These are phyloP conservation scores for Aspergillus piperis DNA, from an alignment of 2,329 filamentous ascomycete genomes.

Conservation along the genomic window DNA sequence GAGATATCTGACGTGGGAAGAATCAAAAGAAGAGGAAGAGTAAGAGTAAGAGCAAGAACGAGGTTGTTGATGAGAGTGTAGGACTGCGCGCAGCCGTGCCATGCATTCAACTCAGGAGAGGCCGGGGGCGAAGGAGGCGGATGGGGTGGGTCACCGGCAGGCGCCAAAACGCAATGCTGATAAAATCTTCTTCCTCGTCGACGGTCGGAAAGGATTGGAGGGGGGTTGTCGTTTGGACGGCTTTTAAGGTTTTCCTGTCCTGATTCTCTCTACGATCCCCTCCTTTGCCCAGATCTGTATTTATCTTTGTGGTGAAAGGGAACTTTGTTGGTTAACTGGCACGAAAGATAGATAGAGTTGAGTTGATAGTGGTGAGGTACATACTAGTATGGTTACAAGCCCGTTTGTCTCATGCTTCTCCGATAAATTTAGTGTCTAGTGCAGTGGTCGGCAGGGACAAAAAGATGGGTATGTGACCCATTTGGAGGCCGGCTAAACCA, in stretches of 20 bases:
- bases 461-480: background rate
- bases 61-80: background rate
- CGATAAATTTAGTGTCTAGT: background rate
- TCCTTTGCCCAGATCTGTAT: background rate
- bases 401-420: background rate
- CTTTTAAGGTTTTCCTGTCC: background rate
- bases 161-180: slow-evolving; percentile 4
- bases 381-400: background rate
- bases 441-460: background rate
- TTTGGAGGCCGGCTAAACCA: background rate
- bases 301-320: too few species aligned
- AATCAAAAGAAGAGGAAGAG: background rate
- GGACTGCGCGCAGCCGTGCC: slow-evolving; percentile 8
- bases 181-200: slow-evolving; percentile 2
- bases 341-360: background rate
- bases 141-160: slow-evolving; percentile 13
- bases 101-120: slow-evolving; percentile 18
- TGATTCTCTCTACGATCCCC: background rate
- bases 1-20: background rate
- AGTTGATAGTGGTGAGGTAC: background rate
- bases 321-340: background rate
- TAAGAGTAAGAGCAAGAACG: background rate
- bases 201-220: background rate
- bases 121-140: slow-evolving; percentile 10
- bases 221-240: background rate